Conservation (phyloP, 768 basidiomycete species). For the Termitomyces sp. region DNA sequence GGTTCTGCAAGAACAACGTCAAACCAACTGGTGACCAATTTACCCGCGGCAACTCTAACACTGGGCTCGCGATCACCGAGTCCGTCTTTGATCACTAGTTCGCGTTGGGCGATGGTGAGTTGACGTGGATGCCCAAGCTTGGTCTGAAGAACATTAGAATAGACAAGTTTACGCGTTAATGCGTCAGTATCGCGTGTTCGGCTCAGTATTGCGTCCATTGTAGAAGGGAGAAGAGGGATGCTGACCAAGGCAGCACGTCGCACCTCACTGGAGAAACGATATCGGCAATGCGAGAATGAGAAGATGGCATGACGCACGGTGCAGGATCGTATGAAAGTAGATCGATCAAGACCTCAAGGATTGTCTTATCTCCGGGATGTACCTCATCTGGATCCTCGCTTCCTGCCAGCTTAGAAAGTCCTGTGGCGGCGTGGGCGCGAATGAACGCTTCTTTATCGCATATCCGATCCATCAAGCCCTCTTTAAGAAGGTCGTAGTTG, state of each 20-base stretch:
- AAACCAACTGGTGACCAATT: conserved; percentile 79
- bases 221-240: conserved; percentile 58
- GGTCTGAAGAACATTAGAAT: conserved; percentile 56
- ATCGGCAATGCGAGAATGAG: background rate
- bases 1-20: conserved; percentile 50
- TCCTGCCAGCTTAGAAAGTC: conserved; percentile 76
- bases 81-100: conserved; percentile 82
- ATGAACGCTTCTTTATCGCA: conserved; percentile 83
- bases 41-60: conserved; percentile 80
- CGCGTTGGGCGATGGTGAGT: conserved; percentile 77
- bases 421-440: conserved; percentile 81
- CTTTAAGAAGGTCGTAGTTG: conserved; percentile 64
- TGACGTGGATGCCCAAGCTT: conserved; percentile 63
- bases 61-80: conserved; percentile 83
- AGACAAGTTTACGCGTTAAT: conserved; percentile 75
- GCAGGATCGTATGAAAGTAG: conserved; percentile 72
- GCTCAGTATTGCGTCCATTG: conserved; percentile 65
- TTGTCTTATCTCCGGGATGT: conserved; percentile 46
- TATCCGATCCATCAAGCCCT: conserved; percentile 71
- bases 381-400: conserved; percentile 58
- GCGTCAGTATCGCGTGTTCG: conserved; percentile 86
- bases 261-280: conserved; percentile 62
- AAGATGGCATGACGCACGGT: conserved; percentile 35
- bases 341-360: conserved; percentile 66
- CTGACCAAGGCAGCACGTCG: conserved; percentile 84